Conservation (phyloP, 495 filamentous ascomycete genomes). For the Penicillium waksmanii region DNA sequence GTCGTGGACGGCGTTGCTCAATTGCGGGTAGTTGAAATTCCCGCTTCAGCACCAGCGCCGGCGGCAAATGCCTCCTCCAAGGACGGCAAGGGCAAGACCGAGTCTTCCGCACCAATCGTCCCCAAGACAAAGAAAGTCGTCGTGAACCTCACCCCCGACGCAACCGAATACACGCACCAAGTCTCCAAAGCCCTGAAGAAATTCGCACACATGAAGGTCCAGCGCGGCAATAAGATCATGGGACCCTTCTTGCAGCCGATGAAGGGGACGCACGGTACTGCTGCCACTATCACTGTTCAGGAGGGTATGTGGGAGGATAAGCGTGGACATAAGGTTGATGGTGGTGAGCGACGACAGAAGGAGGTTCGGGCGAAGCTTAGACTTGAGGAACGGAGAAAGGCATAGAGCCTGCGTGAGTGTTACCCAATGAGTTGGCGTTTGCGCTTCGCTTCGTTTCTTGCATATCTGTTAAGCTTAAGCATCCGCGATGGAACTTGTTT, state of each 20-base stretch:
- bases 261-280: conserved; percentile 62
- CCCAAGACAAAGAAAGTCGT: conserved; percentile 62
- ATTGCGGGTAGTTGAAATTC: conserved; percentile 68
- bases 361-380: conserved; percentile 76
- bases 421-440: conserved; percentile 7
- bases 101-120: conserved; percentile 49
- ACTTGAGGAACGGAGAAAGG: conserved; percentile 51
- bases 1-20: conserved; percentile 75
- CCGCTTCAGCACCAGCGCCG: conserved; percentile 17
- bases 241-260: conserved; percentile 71
- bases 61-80: neutral
- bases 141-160: conserved; percentile 71
- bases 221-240: conserved; percentile 63
- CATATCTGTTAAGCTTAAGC: neutral
- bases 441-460: neutral
- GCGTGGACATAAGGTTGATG: conserved; percentile 89
- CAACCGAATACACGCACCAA: conserved; percentile 44
- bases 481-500: neutral
- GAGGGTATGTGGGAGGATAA: conserved; percentile 89
- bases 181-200: conserved; percentile 44
- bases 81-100: neutral
- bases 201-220: conserved; percentile 66
- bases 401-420: conserved; percentile 13
- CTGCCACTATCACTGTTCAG: conserved; percentile 66
- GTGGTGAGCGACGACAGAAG: conserved; percentile 86